Evolutionary conservation across 345 rosid species (phyloP).

Genomic region (Hibiscus mutabilis): DNA sequence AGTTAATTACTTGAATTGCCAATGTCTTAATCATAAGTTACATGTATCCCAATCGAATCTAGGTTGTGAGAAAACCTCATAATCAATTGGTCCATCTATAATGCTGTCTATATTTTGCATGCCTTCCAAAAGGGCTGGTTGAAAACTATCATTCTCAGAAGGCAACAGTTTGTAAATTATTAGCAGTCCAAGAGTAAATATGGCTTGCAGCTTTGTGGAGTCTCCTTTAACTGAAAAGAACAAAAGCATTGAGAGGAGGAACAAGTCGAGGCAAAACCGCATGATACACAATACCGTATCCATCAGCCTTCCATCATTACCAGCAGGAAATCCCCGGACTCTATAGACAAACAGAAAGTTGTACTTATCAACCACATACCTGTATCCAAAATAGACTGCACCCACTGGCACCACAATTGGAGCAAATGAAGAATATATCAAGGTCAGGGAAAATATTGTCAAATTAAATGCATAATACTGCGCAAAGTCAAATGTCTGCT

Average conservation of each 20-base stretch:
- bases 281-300: slow-evolving; percentile 76
- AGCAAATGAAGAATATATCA: slow-evolving; percentile 88
- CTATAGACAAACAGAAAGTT: slow-evolving; percentile 89
- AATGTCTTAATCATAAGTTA: slow-evolving; percentile 24
- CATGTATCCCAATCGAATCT: slow-evolving; percentile 90
- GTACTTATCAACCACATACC: slow-evolving; percentile 93
- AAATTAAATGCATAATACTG: slow-evolving; percentile 93
- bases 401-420: slow-evolving; percentile 96
- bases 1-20: slow-evolving; percentile 15
- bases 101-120: slow-evolving; percentile 69
- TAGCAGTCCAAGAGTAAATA: slow-evolving; percentile 77
- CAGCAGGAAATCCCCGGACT: slow-evolving; percentile 93
- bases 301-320: slow-evolving; percentile 96
- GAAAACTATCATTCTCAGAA: slow-evolving; percentile 55
- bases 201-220: slow-evolving; percentile 92
- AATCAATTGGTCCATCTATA: slow-evolving; percentile 76
- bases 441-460: slow-evolving; percentile 84
- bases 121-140: slow-evolving; percentile 64
- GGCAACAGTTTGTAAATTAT: slow-evolving; percentile 85
- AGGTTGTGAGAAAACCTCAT: slow-evolving; percentile 84
- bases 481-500: slow-evolving; percentile 92
- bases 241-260: slow-evolving; percentile 73
- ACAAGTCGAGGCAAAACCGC: slow-evolving; percentile 87
- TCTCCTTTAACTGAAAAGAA: slow-evolving; percentile 92
- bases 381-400: slow-evolving; percentile 84